Evolutionary conservation across 192 early-diverging fungal species (phyloP).

Genomic region (Hyaloraphidium curvatum): DNA sequence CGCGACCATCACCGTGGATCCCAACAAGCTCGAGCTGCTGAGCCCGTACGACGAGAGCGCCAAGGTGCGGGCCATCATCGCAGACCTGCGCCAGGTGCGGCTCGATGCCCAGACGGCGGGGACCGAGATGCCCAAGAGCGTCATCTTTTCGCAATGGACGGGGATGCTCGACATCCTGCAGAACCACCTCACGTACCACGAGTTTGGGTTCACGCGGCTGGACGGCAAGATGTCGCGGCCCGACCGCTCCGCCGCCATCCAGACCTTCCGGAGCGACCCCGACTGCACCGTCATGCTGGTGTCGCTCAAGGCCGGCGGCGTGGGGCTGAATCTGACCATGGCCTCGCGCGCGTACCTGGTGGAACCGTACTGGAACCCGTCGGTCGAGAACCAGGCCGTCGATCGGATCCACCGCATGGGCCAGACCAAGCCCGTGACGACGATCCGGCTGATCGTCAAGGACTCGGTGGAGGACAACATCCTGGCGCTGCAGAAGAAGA

Average conservation of each 20-base stretch:
- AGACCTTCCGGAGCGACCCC: constrained; percentile 39
- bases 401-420: constrained; percentile 68
- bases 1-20: too few relatives aligned
- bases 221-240: constrained; percentile 55
- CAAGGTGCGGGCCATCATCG: constrained; percentile 20
- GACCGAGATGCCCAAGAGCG: constrained; percentile 32
- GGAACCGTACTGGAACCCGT: constrained; percentile 51
- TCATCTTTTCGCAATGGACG: constrained; percentile 93
- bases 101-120: constrained; percentile 12
- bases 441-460: constrained; percentile 43
- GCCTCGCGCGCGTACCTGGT: constrained; percentile 38
- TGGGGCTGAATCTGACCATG: constrained; percentile 56
- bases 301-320: constrained; percentile 43
- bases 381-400: constrained; percentile 58
- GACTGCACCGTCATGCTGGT: constrained; percentile 38
- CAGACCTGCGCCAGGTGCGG: constrained; percentile 13
- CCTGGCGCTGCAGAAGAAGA: constrained; percentile 54
- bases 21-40: too few relatives aligned
- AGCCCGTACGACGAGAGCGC: too few relatives aligned
- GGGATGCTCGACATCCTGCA: constrained; percentile 58
- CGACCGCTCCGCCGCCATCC: constrained; percentile 37
- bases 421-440: constrained; percentile 38
- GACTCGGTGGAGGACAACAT: constrained; percentile 77
- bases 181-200: constrained; percentile 24
- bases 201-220: constrained; percentile 43